Evolutionary conservation across 345 rosid species (phyloP).

Genomic region (Hibiscus mutabilis): DNA sequence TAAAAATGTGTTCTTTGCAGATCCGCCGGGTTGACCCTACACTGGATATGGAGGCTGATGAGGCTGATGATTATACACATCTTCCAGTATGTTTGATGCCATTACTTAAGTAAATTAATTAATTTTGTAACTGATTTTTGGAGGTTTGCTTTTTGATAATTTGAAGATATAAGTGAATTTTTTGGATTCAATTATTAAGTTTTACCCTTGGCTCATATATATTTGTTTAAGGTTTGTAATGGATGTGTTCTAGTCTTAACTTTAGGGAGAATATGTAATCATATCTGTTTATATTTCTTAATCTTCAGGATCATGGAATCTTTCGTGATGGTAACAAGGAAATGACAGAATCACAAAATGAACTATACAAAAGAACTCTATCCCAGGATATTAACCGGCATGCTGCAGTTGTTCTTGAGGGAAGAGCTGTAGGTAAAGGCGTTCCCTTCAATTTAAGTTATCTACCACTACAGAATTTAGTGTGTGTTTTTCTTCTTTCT

Average conservation of each 20-base stretch:
- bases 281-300: background rate
- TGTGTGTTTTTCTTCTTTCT: background rate
- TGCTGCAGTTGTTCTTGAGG: constrained; percentile 90
- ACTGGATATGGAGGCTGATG: constrained; percentile 89
- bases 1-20: constrained; percentile 33
- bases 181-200: background rate
- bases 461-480: background rate
- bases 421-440: constrained; percentile 59
- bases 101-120: background rate
- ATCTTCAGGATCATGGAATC: constrained; percentile 72
- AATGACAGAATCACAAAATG: constrained; percentile 41
- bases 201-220: background rate
- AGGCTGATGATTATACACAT: constrained; percentile 93
- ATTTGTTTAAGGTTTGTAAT: background rate
- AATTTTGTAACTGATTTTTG: background rate
- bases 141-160: background rate
- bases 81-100: constrained; percentile 57
- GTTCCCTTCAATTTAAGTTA: constrained; percentile 10
- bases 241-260: background rate
- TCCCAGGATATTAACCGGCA: constrained; percentile 81
- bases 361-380: constrained; percentile 54
- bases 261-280: background rate
- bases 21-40: constrained; percentile 91
- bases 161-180: background rate
- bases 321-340: constrained; percentile 64